Percentiles rank a stretch among this genome's conserved stretches.
Evolutionary conservation across 495 filamentous ascomycete species (phyloP).

Genomic region (Apiosordaria backusii): DNA sequence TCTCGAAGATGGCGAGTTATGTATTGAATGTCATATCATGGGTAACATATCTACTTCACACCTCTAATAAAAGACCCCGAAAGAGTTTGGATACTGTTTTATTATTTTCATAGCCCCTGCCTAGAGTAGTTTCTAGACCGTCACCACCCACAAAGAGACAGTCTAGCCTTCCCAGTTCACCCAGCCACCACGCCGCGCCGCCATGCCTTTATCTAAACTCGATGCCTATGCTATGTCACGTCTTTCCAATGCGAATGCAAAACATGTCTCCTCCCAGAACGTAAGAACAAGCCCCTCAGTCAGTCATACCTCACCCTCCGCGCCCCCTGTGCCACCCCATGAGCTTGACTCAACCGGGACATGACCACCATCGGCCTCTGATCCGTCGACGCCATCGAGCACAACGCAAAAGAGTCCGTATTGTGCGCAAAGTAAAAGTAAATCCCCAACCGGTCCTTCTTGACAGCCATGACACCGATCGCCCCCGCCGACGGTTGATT

Average conservation of each 20-base stretch:
- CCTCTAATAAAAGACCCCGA: too few relatives aligned
- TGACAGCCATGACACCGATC: conserved; percentile 80
- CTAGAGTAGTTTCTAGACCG: background rate
- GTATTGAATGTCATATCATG: background rate
- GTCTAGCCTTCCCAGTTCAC: background rate
- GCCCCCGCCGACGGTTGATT: conserved; percentile 68
- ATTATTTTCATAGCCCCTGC: background rate
- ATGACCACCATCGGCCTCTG: conserved; percentile 70
- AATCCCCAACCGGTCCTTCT: conserved; percentile 66
- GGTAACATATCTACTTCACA: too few relatives aligned
- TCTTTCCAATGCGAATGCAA: background rate
- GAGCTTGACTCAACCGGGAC: conserved; percentile 59
- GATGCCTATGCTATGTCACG: background rate
- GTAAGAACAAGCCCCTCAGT: background rate
- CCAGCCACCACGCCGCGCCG: too few relatives aligned
- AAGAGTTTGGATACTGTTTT: background rate
- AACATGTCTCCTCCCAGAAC: background rate
- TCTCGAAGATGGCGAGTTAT: background rate
- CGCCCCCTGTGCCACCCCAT: conserved; percentile 45
- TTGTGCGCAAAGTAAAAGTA: conserved; percentile 88
- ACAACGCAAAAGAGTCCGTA: conserved; percentile 85
- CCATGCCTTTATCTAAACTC: background rate
- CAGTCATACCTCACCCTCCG: conserved; percentile 38
- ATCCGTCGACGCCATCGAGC: conserved; percentile 79
- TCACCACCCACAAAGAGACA: background rate